These are phyloP conservation scores for Ogataea degrootiae DNA, from an alignment of 805 yeast species.

Conservation along the genomic window DNA sequence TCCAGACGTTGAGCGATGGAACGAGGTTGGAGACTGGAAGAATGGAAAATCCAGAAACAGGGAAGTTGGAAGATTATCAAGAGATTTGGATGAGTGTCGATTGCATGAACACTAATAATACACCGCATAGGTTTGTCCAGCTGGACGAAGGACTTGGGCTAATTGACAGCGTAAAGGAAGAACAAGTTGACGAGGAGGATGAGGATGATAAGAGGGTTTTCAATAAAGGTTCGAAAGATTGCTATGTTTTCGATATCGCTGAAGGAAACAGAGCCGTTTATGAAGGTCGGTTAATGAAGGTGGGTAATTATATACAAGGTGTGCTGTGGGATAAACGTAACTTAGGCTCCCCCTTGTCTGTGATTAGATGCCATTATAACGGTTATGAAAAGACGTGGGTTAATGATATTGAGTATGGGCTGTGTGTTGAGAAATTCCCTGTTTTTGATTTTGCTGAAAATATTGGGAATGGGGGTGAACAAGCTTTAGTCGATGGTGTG, in stretches of 20 bases:
- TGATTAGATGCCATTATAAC: constrained; percentile 15
- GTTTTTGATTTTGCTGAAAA: constrained; percentile 5
- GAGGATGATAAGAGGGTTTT: background rate
- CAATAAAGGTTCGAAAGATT: constrained; percentile 2
- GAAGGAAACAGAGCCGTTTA: constrained; percentile 14
- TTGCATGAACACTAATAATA: constrained; percentile 32
- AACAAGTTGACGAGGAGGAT: background rate
- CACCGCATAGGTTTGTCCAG: constrained; percentile 1
- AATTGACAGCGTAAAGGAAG: background rate
- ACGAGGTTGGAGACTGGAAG: constrained; percentile 46
- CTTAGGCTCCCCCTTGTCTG: constrained; percentile 19
- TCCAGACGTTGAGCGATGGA: constrained; percentile 34
- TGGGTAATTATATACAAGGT: constrained; percentile 53
- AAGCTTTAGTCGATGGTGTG: constrained; percentile 7
- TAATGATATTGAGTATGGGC: constrained; percentile 15
- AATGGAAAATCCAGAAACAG: constrained; percentile 44
- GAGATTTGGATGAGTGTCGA: constrained; percentile 54
- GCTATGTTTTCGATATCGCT: constrained; percentile 24
- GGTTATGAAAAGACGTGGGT: constrained; percentile 6
- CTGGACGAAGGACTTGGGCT: background rate
- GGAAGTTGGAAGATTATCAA: constrained; percentile 38
- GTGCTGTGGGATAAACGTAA: constrained; percentile 32
- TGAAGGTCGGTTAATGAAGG: constrained; percentile 41
- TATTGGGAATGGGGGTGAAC: constrained; percentile 7
- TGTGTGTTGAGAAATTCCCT: constrained; percentile 10